phyloP scores from a whole-genome alignment of 2,329 filamentous ascomycete genomes.

The Cercospora zeina region DNA sequence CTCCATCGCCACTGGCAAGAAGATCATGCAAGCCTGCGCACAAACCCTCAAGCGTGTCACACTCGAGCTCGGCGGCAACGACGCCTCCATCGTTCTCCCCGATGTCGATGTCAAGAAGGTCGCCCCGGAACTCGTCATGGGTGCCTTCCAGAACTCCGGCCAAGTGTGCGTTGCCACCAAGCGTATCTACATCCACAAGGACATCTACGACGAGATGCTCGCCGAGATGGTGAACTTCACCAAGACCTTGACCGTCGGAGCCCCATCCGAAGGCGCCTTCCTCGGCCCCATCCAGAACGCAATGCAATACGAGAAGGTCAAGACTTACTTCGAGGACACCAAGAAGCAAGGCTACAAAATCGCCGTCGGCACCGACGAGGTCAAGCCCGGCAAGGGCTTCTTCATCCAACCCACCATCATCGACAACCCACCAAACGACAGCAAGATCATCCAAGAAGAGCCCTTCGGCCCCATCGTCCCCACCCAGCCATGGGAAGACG shows the following conservation, averaged over 20 bases:
- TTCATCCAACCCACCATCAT: conserved; percentile 50
- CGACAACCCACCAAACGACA: conserved; percentile 47
- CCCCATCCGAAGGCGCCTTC: conserved; percentile 45
- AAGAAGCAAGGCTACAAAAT: conserved; percentile 52
- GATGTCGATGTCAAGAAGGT: conserved; percentile 58
- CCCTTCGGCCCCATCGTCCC: conserved; percentile 55
- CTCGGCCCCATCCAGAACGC: conserved; percentile 62
- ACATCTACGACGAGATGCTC: conserved; percentile 54
- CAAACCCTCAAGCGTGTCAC: conserved; percentile 62
- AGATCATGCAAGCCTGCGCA: conserved; percentile 58
- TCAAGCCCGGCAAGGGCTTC: conserved; percentile 46
- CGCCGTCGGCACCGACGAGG: conserved; percentile 55
- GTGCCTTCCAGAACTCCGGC: conserved; percentile 60
- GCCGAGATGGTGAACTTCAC: conserved; percentile 50
- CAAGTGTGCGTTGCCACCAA: conserved; percentile 58
- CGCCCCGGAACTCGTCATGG: conserved; percentile 53
- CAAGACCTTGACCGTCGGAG: conserved; percentile 49
- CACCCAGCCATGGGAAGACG: conserved; percentile 48
- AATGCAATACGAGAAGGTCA: conserved; percentile 57
- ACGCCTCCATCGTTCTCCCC: conserved; percentile 59
- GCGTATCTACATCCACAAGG: conserved; percentile 59
- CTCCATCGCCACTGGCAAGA: conserved; percentile 61
- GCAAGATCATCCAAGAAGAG: conserved; percentile 50
- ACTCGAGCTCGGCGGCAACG: conserved; percentile 64
- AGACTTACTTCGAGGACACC: conserved; percentile 43